Percentiles rank a stretch among this genome's conserved stretches.
phyloP scores from a whole-genome alignment of 2,329 filamentous ascomycete species.

The Sarocladium oryzae region DNA sequence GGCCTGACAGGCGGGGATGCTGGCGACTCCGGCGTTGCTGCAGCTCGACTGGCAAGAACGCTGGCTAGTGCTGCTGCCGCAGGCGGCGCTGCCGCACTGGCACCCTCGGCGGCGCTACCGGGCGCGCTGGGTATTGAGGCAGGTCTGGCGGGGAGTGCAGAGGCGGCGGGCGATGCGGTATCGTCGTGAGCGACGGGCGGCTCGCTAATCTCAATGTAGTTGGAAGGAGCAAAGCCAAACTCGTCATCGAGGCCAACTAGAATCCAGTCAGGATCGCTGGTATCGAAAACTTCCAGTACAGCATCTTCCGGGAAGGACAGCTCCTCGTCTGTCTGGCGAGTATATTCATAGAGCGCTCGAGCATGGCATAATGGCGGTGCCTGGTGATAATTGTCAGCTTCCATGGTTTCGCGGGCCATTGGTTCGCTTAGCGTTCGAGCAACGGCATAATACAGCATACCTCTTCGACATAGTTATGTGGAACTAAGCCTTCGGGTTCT shows the following conservation, averaged over 20 bases:
- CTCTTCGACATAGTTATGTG: slow-evolving; percentile 93
- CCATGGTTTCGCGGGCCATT: slow-evolving; percentile 10
- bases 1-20: slow-evolving; percentile 4
- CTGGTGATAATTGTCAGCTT: slow-evolving; percentile 29
- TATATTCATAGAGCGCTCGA: slow-evolving; percentile 96
- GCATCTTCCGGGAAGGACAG: slow-evolving; percentile 91
- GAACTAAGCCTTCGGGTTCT: slow-evolving; percentile 83
- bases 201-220: slow-evolving; percentile 77
- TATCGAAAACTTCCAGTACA: slow-evolving; percentile 77
- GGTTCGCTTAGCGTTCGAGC: background rate
- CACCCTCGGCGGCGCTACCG: slow-evolving; percentile 15
- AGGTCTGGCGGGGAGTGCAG: slow-evolving; percentile 38
- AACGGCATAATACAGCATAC: slow-evolving; percentile 38
- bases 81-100: slow-evolving; percentile 46
- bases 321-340: slow-evolving; percentile 94
- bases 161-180: slow-evolving; percentile 30
- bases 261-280: slow-evolving; percentile 92
- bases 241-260: slow-evolving; percentile 78
- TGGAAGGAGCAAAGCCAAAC: slow-evolving; percentile 90
- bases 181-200: slow-evolving; percentile 34
- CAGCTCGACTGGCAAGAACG: slow-evolving; percentile 18
- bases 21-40: slow-evolving; percentile 18
- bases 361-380: slow-evolving; percentile 63
- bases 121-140: slow-evolving; percentile 25
- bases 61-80: slow-evolving; percentile 40